Evolutionary conservation across 768 basidiomycete species (phyloP).

Genomic region (Pholiota conissans): DNA sequence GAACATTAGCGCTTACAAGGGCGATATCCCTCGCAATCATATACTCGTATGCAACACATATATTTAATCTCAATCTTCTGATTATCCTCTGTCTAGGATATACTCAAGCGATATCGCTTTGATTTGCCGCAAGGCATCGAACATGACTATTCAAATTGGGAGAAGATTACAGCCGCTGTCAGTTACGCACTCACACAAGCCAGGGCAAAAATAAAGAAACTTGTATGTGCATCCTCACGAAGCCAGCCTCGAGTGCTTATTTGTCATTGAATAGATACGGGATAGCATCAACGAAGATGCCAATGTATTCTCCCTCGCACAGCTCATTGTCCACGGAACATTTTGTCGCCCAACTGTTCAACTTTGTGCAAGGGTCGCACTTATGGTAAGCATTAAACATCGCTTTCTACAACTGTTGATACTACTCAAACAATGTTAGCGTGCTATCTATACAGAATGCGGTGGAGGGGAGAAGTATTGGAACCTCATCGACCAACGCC

Average conservation of each 20-base stretch:
- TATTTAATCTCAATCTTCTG: background rate
- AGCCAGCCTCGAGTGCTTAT: background rate
- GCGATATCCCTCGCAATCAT: conserved; percentile 15
- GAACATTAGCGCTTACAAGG: conserved; percentile 18
- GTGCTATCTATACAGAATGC: conserved; percentile 9
- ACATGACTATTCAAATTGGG: conserved; percentile 9
- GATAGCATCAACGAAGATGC: conserved; percentile 3
- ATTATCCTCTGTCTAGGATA: conserved; percentile 3
- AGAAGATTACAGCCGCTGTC: conserved; percentile 5
- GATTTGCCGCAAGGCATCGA: conserved; percentile 7
- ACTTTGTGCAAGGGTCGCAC: conserved; percentile 10
- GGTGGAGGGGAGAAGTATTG: conserved; percentile 12
- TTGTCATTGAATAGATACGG: background rate
- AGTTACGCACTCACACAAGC: conserved; percentile 14
- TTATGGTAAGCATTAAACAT: conserved; percentile 8
- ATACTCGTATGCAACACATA: conserved; percentile 7
- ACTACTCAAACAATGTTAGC: background rate
- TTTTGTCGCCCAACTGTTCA: conserved; percentile 9
- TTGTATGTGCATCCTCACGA: background rate
- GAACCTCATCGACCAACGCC: conserved; percentile 11
- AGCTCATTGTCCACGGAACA: conserved; percentile 9
- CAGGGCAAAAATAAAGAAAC: background rate
- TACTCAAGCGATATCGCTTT: conserved; percentile 9
- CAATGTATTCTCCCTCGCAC: conserved; percentile 10
- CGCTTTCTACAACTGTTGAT: background rate